A percentile compares a stretch with the other conserved stretches of the same genome.
Evolutionary conservation across 352 stramenopile genomes (phyloP).

Genomic region (Phytophthora ramorum): DNA sequence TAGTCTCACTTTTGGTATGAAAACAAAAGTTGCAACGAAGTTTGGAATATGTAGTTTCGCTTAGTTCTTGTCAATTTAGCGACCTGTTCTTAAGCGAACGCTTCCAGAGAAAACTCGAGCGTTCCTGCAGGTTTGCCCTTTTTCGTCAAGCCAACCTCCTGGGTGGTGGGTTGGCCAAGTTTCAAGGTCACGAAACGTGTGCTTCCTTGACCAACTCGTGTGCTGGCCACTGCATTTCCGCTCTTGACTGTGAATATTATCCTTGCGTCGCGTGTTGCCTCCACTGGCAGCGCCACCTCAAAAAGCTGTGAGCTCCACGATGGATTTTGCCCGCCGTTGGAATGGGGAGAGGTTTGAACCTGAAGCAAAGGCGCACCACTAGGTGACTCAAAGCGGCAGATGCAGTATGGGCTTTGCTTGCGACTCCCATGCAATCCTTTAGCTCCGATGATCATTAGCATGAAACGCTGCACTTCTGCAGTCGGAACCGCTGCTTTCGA

Average conservation of each 20-base stretch:
- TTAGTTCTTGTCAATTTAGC: too few relatives aligned
- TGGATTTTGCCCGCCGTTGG: background rate
- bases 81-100: slow-evolving; percentile 4
- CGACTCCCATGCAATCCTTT: background rate
- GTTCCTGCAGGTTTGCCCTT: slow-evolving; percentile 10
- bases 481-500: slow-evolving; percentile 3
- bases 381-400: slow-evolving; percentile 8
- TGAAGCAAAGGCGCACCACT: slow-evolving; percentile 6
- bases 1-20: too few relatives aligned
- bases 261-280: background rate
- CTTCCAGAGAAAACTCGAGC: slow-evolving; percentile 5
- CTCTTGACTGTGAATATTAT: slow-evolving; percentile 3
- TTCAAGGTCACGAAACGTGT: background rate
- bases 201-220: background rate
- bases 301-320: slow-evolving; percentile 13
- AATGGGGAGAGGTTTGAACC: slow-evolving; percentile 4
- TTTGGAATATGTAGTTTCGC: background rate
- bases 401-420: slow-evolving; percentile 10
- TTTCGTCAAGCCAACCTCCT: slow-evolving; percentile 5
- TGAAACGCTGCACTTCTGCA: slow-evolving; percentile 10
- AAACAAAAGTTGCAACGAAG: background rate
- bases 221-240: background rate
- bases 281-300: slow-evolving; percentile 1
- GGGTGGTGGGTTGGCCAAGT: background rate
- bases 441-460: slow-evolving; percentile 10